Base-by-base conservation (phyloP, 129 eudicot genomes). In the Cynara cardunculus region DNA sequence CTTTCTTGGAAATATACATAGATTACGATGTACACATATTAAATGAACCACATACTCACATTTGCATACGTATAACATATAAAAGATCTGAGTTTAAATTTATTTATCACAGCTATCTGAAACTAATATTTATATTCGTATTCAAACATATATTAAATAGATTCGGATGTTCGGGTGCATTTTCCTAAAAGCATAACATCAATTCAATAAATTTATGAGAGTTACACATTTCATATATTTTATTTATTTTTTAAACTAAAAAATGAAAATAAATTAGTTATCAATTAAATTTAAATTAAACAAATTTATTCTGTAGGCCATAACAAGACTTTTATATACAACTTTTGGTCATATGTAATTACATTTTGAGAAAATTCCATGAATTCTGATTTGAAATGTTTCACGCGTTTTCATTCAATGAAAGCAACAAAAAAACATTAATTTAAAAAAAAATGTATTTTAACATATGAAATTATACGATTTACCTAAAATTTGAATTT, bases 391-490 rank as follows among this genome's bases (percentile, higher is more conserved):
- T 69, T 69, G 73, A 69, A 69, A 30, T 28, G 22, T 69, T 69
- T 69, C 73, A 69, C 73, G 73, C 73, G 73, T 69, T 69, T 69
- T 27, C 44, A 16, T 69, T 69, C 32, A 69, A 27, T 14, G 73
- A 69, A 30, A 69, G 22, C 28, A 18, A 69, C 39, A 69, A 67
- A 0, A 25, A 25, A 25, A 26, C 35, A 67, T 67, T 26, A 67
- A 11, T 26, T 67, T 2, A 34, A 5, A 34, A 34, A 34, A 6
- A 34, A 5, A 7, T 34, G 1, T 34, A 4, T 34, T 34, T 34
- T 34, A 34, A 34, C 6, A 34, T 9, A 34, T 34, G 9, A 34
- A 7, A 34, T 7, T 34, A 34, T 34, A 34, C 1, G 39, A 0
- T 34, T 34, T 34, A 34, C 6, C 5, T 27, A 27, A 27, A 27